Evolutionary conservation across 73 alveolate genomes (phyloP).

Genomic region (Tetrahymena borealis): DNA sequence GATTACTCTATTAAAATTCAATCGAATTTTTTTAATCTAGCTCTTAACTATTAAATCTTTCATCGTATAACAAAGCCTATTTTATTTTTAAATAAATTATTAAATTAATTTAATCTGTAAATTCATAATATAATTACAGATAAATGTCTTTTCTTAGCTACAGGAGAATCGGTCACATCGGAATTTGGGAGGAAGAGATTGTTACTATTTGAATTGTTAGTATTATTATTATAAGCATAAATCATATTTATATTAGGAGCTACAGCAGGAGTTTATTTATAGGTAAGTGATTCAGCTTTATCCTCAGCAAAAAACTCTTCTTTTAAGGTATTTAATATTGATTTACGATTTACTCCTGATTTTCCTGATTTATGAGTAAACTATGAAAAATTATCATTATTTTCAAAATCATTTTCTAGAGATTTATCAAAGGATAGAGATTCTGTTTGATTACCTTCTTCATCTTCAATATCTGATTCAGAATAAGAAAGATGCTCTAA

Average conservation of each 20-base stretch:
- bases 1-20: background rate
- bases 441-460: background rate
- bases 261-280: background rate
- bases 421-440: background rate
- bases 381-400: background rate
- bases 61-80: background rate
- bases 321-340: background rate
- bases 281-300: background rate
- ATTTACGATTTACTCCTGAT: background rate
- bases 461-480: background rate
- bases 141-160: background rate
- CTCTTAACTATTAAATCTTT: background rate
- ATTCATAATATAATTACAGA: background rate
- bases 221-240: background rate
- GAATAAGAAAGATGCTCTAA: background rate
- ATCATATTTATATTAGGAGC: background rate
- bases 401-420: background rate
- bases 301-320: background rate
- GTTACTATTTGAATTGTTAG: background rate
- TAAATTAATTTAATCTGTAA: too few species aligned
- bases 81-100: background rate
- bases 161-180: background rate
- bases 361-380: background rate
- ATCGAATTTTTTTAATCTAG: background rate
- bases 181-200: background rate